Base-by-base conservation (phyloP, 768 basidiomycete genomes). In the Pleurotus djamor region DNA sequence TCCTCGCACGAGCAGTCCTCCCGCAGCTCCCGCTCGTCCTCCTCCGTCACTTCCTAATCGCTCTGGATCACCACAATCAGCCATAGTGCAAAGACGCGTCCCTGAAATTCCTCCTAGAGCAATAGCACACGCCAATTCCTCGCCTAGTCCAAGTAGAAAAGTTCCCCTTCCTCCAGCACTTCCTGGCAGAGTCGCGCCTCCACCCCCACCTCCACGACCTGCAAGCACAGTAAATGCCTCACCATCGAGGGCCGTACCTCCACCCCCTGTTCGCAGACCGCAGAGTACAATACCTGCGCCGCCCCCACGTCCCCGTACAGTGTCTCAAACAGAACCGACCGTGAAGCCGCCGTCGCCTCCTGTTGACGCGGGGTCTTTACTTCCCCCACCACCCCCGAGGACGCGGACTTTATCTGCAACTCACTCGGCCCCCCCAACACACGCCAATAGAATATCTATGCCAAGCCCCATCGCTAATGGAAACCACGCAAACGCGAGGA, bases 171-270 rank as follows among this genome's bases (percentile, higher is more conserved):
- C 73, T 7, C 72, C 78, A 10, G 67, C 71, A 2, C 62, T 69
- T 2, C 74, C 76, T 55, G 76, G 73, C 7, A 67, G 75, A 54
- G 68, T 71, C 9, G 72, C 72, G 38, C 74, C 76, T 8, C 77
- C 78, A 0, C 83, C 83, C 12, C 82, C 84, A 13, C 74, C 80
- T 33, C 73, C 77, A 16, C 68, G 81, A 21, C 75, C 74, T 54
- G 69, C 75, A 5, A 79, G 77, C 56, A 72, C 74, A 21, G 66
- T 69, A 0, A 63, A 64, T 10, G 65, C 70, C 7, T 67, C 72
- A 12, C 63, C 69, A 2, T 59, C 67, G 48, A 69, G 75, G 54
- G 68, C 72, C 7, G 78, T 76, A 0, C 80, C 81, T 0, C 75
- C 73, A n/a, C 79, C 79, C 8, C 77, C 80, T 7, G 68, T 69